Evolutionary conservation across 1,139 yeast genomes (phyloP), one percentile per base, ranked within the genome.

Genomic region (Spathaspora sp.): DNA sequence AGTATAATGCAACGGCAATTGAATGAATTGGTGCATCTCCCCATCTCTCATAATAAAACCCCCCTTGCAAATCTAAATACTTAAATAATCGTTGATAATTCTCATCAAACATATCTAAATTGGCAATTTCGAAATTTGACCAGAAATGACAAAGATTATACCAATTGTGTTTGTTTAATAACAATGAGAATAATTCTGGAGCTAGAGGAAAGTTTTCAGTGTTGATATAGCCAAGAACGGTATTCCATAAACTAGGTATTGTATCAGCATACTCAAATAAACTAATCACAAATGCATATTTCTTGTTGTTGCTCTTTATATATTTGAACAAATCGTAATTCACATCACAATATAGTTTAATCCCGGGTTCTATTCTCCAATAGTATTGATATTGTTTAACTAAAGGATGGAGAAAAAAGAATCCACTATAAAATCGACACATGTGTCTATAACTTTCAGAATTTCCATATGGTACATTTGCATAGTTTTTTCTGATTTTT

Each of bases 1-100:
- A 51, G 40, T 64, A 56, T 36, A 60, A 47, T 38, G 65, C 59
- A 11, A 66, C 54, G 3, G 64, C 71, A 31, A 70, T 52, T 0
- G 71, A 52, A 51, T 69, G 74, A 9, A 70, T 56, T 0, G 76
- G 75, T 1, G 74, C 76, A 51, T 70, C 76, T 5, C 75, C 75
- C 76, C 76, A 70, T 40, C 75, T 52, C 51, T 70, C 74, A 49
- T 70, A 70, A 51, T 51, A 70, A 48, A 70, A 68, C 16, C 75
- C 74, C 1, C 74, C 75, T 3, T 54, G 45, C 7, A 36, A 17
- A 51, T 70, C 74, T 42, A 70, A 55, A 43, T 52, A 59, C 9
- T 59, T 47, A 45, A 70, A 70, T 43, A 57, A 62, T 2, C 52
- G 49, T 11, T 56, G 50, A 51, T 70, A 70, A 11, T 56, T 49